Evolutionary conservation across 1,284 basidiomycete species (phyloP).

Genomic region (Filobasidium uniguttulatum): DNA sequence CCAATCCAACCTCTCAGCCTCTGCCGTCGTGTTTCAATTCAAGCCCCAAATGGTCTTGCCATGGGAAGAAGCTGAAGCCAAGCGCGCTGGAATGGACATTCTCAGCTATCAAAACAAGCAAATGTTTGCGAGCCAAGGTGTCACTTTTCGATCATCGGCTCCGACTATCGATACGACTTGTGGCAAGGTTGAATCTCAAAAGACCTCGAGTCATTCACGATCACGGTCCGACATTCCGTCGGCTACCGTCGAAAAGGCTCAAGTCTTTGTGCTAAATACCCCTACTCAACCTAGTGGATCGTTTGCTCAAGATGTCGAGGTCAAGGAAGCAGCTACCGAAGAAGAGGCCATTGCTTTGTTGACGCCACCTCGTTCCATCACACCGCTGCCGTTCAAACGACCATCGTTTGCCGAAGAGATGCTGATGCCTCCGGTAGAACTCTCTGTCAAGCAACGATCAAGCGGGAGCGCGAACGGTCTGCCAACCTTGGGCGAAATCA

Average conservation of each 20-base stretch:
- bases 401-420: slow-evolving; percentile 4
- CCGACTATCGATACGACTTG: not conserved
- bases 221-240: slow-evolving; percentile 1
- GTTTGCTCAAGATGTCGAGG: not conserved
- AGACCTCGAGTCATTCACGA: not conserved
- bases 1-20: not conserved
- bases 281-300: slow-evolving; percentile 1
- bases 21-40: not conserved
- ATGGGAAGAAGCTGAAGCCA: slow-evolving; percentile 1
- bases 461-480: not conserved
- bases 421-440: not conserved
- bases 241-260: not conserved
- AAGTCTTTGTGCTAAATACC: not conserved
- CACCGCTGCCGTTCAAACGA: slow-evolving; percentile 2
- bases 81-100: slow-evolving; percentile 3
- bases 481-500: slow-evolving; percentile 5
- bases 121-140: slow-evolving; percentile 3
- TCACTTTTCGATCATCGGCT: not conserved
- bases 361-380: slow-evolving; percentile 1
- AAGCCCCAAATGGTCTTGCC: not conserved
- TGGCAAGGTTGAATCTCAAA: not conserved
- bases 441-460: not conserved
- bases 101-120: slow-evolving; percentile 1
- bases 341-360: not conserved
- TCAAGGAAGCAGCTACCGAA: not conserved